These are phyloP conservation scores for Ogataea pignaliae DNA, from an alignment of 805 yeast genomes.

Conservation along the genomic window DNA sequence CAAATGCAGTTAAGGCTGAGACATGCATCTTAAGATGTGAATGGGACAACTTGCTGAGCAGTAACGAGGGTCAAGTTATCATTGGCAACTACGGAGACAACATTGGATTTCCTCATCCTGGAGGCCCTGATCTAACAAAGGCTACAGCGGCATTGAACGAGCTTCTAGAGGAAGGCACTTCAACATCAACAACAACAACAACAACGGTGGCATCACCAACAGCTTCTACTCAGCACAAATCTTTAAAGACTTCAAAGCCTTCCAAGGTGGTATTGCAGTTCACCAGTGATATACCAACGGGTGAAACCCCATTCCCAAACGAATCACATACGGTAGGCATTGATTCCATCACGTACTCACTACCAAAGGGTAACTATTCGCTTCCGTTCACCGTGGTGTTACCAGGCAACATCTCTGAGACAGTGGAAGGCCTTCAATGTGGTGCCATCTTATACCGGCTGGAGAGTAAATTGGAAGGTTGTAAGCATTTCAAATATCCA, in stretches of 20 bases:
- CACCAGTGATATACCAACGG: constrained; percentile 13
- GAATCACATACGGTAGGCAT: constrained; percentile 2
- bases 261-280: constrained; percentile 4
- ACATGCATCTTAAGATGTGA: constrained; percentile 37
- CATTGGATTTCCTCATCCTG: not conserved
- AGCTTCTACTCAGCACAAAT: no score
- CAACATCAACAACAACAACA: not conserved
- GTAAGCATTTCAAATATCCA: constrained; percentile 10
- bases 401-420: constrained; percentile 45
- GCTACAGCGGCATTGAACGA: constrained; percentile 11
- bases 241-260: not conserved
- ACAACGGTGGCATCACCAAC: not conserved
- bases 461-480: constrained; percentile 21
- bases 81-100: constrained; percentile 41
- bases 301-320: constrained; percentile 33
- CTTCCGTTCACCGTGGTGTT: constrained; percentile 42
- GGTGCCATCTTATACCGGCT: constrained; percentile 41
- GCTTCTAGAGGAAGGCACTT: not conserved
- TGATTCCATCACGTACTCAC: constrained; percentile 23
- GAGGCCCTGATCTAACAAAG: constrained; percentile 1
- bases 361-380: constrained; percentile 50
- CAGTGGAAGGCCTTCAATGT: constrained; percentile 44
- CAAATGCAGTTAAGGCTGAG: constrained; percentile 35
- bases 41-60: constrained; percentile 45
- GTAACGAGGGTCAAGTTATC: constrained; percentile 33